Evolutionary conservation across 805 yeast genomes (phyloP).

Genomic region (Pichia phayaonensis): DNA sequence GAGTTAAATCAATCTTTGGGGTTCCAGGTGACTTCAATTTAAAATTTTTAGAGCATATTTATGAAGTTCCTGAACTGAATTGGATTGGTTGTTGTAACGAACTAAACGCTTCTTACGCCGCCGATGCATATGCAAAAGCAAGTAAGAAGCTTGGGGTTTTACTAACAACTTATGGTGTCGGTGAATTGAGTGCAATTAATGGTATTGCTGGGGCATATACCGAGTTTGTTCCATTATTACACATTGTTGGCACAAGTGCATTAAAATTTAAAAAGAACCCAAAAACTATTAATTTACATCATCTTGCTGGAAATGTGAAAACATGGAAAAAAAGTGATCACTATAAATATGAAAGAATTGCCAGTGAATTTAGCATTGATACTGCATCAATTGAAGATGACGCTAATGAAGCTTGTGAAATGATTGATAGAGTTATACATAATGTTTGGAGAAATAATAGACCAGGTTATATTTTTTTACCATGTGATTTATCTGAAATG

Average conservation of each 20-base stretch:
- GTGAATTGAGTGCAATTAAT: slow-evolving; percentile 76
- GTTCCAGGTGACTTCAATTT: slow-evolving; percentile 79
- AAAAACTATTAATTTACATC: slow-evolving; percentile 36
- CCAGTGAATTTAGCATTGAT: slow-evolving; percentile 46
- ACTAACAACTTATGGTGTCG: slow-evolving; percentile 85
- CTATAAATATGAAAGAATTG: slow-evolving; percentile 56
- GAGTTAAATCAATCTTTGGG: slow-evolving; percentile 66
- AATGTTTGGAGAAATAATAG: slow-evolving; percentile 50
- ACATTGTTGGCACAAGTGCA: slow-evolving; percentile 62
- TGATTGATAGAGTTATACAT: slow-evolving; percentile 61
- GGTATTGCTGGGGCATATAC: slow-evolving; percentile 87
- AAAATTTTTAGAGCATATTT: slow-evolving; percentile 60
- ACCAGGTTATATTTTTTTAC: slow-evolving; percentile 81
- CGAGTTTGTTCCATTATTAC: slow-evolving; percentile 79
- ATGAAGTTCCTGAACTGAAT: slow-evolving; percentile 65
- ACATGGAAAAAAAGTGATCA: slow-evolving; percentile 55
- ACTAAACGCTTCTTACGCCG: slow-evolving; percentile 81
- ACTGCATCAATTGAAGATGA: slow-evolving; percentile 40
- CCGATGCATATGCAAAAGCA: slow-evolving; percentile 81
- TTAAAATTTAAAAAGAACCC: slow-evolving; percentile 14
- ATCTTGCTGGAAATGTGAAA: slow-evolving; percentile 47
- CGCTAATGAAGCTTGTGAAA: slow-evolving; percentile 42
- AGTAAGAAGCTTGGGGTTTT: slow-evolving; percentile 61
- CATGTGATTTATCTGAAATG: slow-evolving; percentile 62
- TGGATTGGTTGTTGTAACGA: slow-evolving; percentile 93